Conservation (phyloP, 768 basidiomycete genomes). For the Boletus huronensis region DNA sequence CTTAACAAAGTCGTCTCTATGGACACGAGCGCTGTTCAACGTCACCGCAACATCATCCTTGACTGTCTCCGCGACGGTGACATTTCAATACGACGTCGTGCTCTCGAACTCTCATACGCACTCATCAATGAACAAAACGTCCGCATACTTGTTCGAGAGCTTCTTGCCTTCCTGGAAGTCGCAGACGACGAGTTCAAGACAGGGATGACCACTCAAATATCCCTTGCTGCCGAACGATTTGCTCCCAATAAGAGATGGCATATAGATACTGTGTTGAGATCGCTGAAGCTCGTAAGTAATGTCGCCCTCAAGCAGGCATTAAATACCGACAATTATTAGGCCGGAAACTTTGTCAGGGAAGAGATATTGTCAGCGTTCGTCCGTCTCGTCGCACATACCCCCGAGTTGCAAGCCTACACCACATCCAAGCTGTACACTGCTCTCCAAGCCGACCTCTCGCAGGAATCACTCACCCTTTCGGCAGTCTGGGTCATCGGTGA, state of each 20-base stretch:
- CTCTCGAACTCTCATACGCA: slow-evolving; percentile 94
- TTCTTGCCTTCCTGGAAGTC: slow-evolving; percentile 94
- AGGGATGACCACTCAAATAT: slow-evolving; percentile 96
- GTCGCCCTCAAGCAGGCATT: background rate
- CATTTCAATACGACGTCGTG: slow-evolving; percentile 95
- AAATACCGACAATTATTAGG: slow-evolving; percentile 44
- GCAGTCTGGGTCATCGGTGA: slow-evolving; percentile 97
- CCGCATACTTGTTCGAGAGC: slow-evolving; percentile 84
- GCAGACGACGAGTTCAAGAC: slow-evolving; percentile 99
- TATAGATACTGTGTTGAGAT: slow-evolving; percentile 93
- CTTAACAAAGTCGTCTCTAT: slow-evolving; percentile 97
- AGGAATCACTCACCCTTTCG: slow-evolving; percentile 90
- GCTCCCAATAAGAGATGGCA: slow-evolving; percentile 99
- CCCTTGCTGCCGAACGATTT: slow-evolving; percentile 90
- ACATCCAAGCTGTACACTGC: slow-evolving; percentile 88
- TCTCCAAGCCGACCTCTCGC: slow-evolving; percentile 87
- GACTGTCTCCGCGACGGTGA: slow-evolving; percentile 99
- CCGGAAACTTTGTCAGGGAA: slow-evolving; percentile 96
- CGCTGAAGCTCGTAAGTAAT: slow-evolving; percentile 76
- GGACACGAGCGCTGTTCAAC: slow-evolving; percentile 97
- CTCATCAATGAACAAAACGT: slow-evolving; percentile 95
- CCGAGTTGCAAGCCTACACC: slow-evolving; percentile 94
- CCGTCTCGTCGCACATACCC: slow-evolving; percentile 92
- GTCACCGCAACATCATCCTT: slow-evolving; percentile 97
- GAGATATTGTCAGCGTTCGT: slow-evolving; percentile 95